Percentiles rank a stretch among this genome's conserved stretches.
These are phyloP conservation scores for Dactylellina drechsleri DNA, from an alignment of 2,329 filamentous ascomycete species.

Conservation along the genomic window DNA sequence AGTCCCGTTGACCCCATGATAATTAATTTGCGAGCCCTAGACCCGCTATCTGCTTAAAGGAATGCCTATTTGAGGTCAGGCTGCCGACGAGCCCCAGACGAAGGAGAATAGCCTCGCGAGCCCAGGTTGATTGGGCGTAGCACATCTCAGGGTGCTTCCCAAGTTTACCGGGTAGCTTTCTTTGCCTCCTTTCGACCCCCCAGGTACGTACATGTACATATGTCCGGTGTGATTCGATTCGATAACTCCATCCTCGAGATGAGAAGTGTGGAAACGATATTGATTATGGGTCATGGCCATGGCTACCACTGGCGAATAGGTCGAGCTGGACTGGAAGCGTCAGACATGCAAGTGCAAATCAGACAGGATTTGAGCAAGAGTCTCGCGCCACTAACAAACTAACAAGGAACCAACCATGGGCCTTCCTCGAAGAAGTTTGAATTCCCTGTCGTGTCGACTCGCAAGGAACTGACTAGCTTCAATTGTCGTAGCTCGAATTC, in stretches of 20 bases:
- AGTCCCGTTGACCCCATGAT: slow-evolving; percentile 51
- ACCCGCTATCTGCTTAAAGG: slow-evolving; percentile 34
- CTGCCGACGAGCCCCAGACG: slow-evolving; percentile 33
- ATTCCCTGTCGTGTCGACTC: slow-evolving; percentile 49
- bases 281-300: slow-evolving; percentile 1
- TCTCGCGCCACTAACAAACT: slow-evolving; percentile 53
- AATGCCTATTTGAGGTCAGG: slow-evolving; percentile 44
- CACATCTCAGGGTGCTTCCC: slow-evolving; percentile 2
- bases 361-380: slow-evolving; percentile 28
- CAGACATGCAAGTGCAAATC: slow-evolving; percentile 43
- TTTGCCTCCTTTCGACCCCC: slow-evolving; percentile 23
- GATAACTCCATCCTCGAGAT: slow-evolving; percentile 5
- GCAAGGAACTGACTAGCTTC: slow-evolving; percentile 48
- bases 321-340: slow-evolving; percentile 37
- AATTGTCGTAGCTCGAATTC: slow-evolving; percentile 47
- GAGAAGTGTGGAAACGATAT: slow-evolving; percentile 1
- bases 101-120: slow-evolving; percentile 13
- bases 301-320: slow-evolving; percentile 31
- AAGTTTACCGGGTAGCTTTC: slow-evolving; percentile 48
- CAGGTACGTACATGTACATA: no score
- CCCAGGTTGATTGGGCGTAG: not conserved
- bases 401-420: slow-evolving; percentile 52
- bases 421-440: slow-evolving; percentile 34
- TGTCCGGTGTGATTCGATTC: slow-evolving; percentile 27
- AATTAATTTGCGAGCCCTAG: slow-evolving; percentile 45